phyloP scores from a whole-genome alignment of 805 yeast species.

The Blastobotrys mokoenaii region DNA sequence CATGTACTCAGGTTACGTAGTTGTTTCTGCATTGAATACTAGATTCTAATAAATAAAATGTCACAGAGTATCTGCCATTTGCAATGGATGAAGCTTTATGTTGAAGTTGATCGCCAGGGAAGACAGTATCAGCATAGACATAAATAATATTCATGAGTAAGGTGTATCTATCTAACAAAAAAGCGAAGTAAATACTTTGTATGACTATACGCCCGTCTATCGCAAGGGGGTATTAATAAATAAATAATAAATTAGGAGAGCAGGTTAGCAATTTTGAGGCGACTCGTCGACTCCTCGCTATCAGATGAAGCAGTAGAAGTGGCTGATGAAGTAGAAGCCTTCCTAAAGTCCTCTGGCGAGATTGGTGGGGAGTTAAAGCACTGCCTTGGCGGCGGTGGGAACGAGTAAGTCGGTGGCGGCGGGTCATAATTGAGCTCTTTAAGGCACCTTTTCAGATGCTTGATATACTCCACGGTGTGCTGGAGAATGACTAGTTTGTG shows the following conservation, averaged over 20 bases:
- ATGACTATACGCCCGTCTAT: too few relatives aligned
- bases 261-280: neutral
- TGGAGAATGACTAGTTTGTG: constrained; percentile 74
- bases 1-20: too few relatives aligned
- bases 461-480: constrained; percentile 74
- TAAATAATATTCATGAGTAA: too few relatives aligned
- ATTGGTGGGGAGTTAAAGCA: constrained; percentile 2
- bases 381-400: neutral
- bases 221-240: neutral
- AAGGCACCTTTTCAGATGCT: constrained; percentile 44
- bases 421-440: constrained; percentile 6
- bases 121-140: too few relatives aligned
- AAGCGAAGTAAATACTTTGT: too few relatives aligned
- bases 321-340: neutral
- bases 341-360: constrained; percentile 1
- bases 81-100: too few relatives aligned
- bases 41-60: too few relatives aligned
- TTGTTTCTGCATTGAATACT: too few relatives aligned
- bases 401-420: neutral
- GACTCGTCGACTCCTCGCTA: neutral
- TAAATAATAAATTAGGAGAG: neutral
- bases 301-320: neutral
- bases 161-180: too few relatives aligned
- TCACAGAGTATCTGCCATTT: too few relatives aligned
- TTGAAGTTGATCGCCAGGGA: too few relatives aligned